A percentile compares a stretch with the other conserved stretches of the same genome.
phyloP scores from a whole-genome alignment of 805 yeast species.

The Kazachstania africana region DNA sequence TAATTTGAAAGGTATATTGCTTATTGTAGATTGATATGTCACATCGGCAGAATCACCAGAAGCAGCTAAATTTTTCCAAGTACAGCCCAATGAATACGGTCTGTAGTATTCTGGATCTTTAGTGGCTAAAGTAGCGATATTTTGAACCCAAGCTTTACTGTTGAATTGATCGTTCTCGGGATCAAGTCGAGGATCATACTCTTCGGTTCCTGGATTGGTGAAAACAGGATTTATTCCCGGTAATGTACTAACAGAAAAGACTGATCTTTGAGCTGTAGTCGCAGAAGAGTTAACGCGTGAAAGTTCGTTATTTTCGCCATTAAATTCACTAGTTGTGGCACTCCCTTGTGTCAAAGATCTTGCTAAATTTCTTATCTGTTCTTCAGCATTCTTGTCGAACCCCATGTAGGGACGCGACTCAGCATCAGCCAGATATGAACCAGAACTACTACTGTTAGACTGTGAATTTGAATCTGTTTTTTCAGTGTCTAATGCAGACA shows the following conservation, averaged over 20 bases:
- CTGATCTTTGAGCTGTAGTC: constrained; percentile 3
- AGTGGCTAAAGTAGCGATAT: constrained; percentile 40
- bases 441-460: not conserved
- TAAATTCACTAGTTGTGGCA: not conserved
- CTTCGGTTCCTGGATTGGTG: constrained; percentile 6
- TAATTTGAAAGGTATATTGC: constrained; percentile 27
- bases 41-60: constrained; percentile 57
- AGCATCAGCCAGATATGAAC: not conserved
- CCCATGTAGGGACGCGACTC: constrained; percentile 24
- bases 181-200: constrained; percentile 36
- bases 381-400: constrained; percentile 25
- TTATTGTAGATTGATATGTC: constrained; percentile 51
- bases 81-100: constrained; percentile 48
- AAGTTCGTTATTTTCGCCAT: not conserved
- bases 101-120: constrained; percentile 52
- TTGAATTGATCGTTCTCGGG: constrained; percentile 49
- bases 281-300: not conserved
- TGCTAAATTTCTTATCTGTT: constrained; percentile 31
- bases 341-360: constrained; percentile 24
- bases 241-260: constrained; percentile 9
- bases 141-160: constrained; percentile 57
- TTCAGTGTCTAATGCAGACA: too few relatives aligned
- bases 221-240: constrained; percentile 20
- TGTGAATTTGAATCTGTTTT: not conserved
- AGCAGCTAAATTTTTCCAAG: constrained; percentile 47